These are phyloP conservation scores for Chalaropsis ovoidea DNA, from an alignment of 2,329 filamentous ascomycete genomes.

Conservation along the genomic window DNA sequence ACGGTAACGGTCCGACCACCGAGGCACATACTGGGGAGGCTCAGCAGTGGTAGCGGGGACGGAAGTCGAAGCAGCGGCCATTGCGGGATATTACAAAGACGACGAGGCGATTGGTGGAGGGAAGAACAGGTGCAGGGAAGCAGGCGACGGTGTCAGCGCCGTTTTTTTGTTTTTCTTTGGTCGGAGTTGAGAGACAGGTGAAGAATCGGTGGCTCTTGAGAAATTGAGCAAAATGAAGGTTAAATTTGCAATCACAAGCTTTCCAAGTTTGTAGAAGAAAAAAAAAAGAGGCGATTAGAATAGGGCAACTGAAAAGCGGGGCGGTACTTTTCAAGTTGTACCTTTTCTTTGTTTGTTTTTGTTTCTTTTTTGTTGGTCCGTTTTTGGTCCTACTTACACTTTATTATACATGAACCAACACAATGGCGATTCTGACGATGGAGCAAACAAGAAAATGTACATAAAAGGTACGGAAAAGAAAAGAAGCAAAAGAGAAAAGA, in stretches of 20 bases:
- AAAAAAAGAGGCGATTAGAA: slow-evolving; percentile 9
- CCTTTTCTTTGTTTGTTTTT: not conserved
- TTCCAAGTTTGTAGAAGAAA: not conserved
- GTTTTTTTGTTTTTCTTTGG: not conserved
- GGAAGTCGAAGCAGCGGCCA: slow-evolving; percentile 29
- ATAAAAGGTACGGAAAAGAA: no score
- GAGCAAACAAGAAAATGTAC: no score
- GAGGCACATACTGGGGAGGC: slow-evolving; percentile 35
- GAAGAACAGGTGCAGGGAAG: not conserved
- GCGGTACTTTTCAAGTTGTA: not conserved
- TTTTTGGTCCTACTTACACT: no score
- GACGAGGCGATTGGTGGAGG: not conserved
- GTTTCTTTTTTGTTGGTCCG: no score
- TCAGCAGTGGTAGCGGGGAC: slow-evolving; percentile 27
- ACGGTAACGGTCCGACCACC: slow-evolving; percentile 52
- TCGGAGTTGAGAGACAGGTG: not conserved
- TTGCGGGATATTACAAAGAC: slow-evolving; percentile 3
- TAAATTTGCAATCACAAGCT: slow-evolving; percentile 15
- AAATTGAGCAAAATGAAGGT: not conserved
- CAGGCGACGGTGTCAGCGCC: not conserved
- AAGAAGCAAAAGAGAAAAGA: no score
- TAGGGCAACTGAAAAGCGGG: slow-evolving; percentile 9
- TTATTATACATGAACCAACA: no score
- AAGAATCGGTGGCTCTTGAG: not conserved
- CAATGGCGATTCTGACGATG: no score